Percentiles rank a stretch among this genome's conserved stretches.
Conservation (phyloP, 2,329 filamentous ascomycete genomes). For the Sarocladium kiliense region DNA sequence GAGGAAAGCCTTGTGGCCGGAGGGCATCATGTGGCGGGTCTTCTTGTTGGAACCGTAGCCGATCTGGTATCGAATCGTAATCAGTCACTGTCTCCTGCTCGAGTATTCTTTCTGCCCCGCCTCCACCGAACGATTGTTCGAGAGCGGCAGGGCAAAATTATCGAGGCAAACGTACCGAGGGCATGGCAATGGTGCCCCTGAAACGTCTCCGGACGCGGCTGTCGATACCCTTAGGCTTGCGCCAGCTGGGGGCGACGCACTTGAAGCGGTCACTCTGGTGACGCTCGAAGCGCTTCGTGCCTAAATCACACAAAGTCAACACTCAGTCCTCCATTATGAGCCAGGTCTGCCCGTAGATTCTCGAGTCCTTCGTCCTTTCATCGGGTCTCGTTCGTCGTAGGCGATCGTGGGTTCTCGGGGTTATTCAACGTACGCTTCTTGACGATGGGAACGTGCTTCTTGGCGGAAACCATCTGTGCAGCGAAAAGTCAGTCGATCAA, state of each 20-base stretch:
- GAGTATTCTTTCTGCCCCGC: conserved; percentile 5
- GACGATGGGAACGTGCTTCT: conserved; percentile 99
- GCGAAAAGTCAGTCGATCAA: conserved; percentile 16
- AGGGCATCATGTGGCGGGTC: conserved; percentile 98
- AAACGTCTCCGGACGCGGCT: conserved; percentile 96
- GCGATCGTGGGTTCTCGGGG: conserved; percentile 4
- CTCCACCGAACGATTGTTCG: conserved; percentile 1
- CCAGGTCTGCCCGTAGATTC: conserved; percentile 7
- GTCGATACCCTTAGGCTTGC: conserved; percentile 99
- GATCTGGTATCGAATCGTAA: conserved; percentile 58
- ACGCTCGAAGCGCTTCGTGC: conserved; percentile 90
- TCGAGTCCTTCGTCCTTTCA: background rate
- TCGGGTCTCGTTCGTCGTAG: conserved; percentile 3
- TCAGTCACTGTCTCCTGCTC: background rate
- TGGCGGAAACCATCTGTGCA: conserved; percentile 90
- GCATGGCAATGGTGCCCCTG: conserved; percentile 93
- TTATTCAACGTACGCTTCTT: conserved; percentile 91
- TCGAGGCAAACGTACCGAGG: conserved; percentile 67
- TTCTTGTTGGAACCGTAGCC: conserved; percentile 99
- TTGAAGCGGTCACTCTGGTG: conserved; percentile 98
- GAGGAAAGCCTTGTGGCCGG: conserved; percentile 99
- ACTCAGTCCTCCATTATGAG: conserved; percentile 14
- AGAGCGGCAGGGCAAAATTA: background rate
- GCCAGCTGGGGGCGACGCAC: conserved; percentile 85
- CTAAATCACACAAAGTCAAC: conserved; percentile 46